Evolutionary conservation across 2,329 filamentous ascomycete species (phyloP), one percentile per base, ranked within the genome.

Genomic region (Aspergillus arachidicola): DNA sequence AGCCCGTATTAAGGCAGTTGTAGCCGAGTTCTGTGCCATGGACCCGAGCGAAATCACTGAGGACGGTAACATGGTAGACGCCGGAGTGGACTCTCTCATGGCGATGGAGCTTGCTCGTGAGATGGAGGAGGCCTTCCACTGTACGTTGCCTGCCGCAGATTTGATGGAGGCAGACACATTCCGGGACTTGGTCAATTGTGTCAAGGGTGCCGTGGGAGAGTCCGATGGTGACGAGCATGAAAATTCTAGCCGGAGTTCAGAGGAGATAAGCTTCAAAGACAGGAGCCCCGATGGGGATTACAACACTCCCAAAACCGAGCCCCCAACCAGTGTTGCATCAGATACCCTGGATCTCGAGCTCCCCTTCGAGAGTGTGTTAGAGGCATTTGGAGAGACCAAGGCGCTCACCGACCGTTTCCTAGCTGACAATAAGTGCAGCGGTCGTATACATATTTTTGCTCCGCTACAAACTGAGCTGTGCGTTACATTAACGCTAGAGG

Each of bases 51-150:
- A 69, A 6, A 63, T 70, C 4, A 46, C 43, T 4, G 60, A 66
- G 1, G 59, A 65, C 7, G 62, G 64, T 2, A 58, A 63, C 43
- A 60, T 70, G 34, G 66, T 65, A 7, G 65, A 70, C 50, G 61
- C 84, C 3, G 83, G 83, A 1, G 82, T 85, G 36, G 83, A 85
- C 68, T 85, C 83, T 0, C 73, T 85, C 0, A 80, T 83, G 77
- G 80, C 75, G 0, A 84, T 83, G 79, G 83, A 85, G 66, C 65
- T 85, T 56, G 76, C 72, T 0, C 73, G 74, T 1, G 83, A 84
- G 58, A 65, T 83, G 3, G 78, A 82, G 53, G 58, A 61, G 1
- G 65, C 66, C 0, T 82, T 84, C 62, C 72, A 76, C 4, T 73
- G 72, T 57, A 73, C 70, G 0, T 58, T 80, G 5, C 56, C 68